phyloP scores from a whole-genome alignment of 2,329 filamentous ascomycete genomes.

The Calonectria ilicicola region DNA sequence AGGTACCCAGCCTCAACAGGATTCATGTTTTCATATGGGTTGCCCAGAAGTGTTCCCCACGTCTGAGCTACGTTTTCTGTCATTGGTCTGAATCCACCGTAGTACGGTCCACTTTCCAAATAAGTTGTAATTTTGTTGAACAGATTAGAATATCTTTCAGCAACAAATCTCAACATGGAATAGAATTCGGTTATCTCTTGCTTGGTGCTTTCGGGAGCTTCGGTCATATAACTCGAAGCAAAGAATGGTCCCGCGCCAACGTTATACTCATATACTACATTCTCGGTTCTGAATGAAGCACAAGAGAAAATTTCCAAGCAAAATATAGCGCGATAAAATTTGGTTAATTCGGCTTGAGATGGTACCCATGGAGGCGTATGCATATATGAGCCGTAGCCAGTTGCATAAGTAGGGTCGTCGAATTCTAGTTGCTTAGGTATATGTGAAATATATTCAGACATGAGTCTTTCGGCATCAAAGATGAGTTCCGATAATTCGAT shows the following conservation, averaged over 20 bases:
- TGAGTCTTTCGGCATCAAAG: no score
- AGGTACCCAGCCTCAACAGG: no score
- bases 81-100: not conserved
- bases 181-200: not conserved
- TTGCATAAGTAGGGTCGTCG: no score
- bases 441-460: no score
- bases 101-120: no score
- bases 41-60: no score
- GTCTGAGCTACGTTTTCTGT: no score
- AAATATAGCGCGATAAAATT: not conserved
- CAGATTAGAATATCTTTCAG: not conserved
- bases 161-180: not conserved
- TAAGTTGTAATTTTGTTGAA: not conserved
- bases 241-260: not conserved
- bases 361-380: not conserved
- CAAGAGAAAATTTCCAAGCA: not conserved
- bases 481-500: no score
- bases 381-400: not conserved
- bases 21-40: no score
- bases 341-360: not conserved
- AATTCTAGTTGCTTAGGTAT: no score
- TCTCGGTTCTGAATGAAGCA: not conserved
- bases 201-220: not conserved
- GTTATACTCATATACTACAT: not conserved
- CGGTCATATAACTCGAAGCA: not conserved